Base-by-base conservation (phyloP, 306 rosid species). In the Biancaea sappan region DNA sequence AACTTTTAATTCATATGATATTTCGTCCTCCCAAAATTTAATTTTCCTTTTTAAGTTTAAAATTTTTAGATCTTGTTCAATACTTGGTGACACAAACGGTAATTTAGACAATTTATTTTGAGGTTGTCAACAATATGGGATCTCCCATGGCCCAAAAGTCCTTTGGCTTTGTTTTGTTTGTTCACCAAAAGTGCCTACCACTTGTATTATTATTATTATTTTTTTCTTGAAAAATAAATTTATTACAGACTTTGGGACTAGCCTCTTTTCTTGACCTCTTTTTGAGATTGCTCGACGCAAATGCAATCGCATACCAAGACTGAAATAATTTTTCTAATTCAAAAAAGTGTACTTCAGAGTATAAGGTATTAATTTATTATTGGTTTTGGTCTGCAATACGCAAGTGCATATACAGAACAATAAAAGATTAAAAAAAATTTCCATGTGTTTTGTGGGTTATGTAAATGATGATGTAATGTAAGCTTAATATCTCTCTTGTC, bases 211-310 rank as follows among this genome's bases (percentile, higher is more conserved):
- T n/a, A n/a, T n/a, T n/a, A n/a, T n/a, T n/a, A n/a, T n/a, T n/a
- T n/a, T n/a, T n/a, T n/a, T n/a, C n/a, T n/a, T n/a, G n/a, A n/a
- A n/a, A n/a, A n/a, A n/a, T n/a, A n/a, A n/a, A n/a, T n/a, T n/a
- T n/a, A n/a, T 60, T 15, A 25, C 73, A 15, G 63, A 46, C 21
- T 69, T 31, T 41, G 46, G 43, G 70, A 69, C 78, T 37, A 47
- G 78, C 83, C 75, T 57, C 78, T 48, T 46, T 83, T 28, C 44
- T 82, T 75, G 78, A 79, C 78, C 66, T 31, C 57, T n/a, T 18
- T 47, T 24, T n/a, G n/a, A n/a, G 29, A 11, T 18, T 21, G 21
- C 47, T 61, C 18, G 66, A 60, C 34, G 44, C 26, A 9, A 8
- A 18, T 43, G 47, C 29, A 11, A 11, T 18, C 19, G 31, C 31